Conservation (phyloP, 2,329 filamentous ascomycete species). For the Periconia sp. region DNA sequence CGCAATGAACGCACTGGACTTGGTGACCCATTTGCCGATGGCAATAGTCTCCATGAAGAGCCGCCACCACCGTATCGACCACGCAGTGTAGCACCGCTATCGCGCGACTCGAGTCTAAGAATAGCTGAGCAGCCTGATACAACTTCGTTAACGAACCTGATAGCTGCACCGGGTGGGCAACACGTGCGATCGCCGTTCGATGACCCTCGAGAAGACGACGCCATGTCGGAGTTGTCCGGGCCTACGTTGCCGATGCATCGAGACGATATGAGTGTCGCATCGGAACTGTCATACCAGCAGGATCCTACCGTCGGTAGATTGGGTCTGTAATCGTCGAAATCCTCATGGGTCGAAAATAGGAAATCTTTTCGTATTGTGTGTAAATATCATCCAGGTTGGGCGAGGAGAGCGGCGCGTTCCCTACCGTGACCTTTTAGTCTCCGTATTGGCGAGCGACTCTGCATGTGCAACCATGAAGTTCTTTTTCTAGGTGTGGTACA, state of each 20-base stretch:
- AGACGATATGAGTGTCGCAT: slow-evolving; percentile 36
- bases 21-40: slow-evolving; percentile 39
- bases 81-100: slow-evolving; percentile 35
- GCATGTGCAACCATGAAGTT: too few relatives aligned
- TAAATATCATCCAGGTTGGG: too few relatives aligned
- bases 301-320: slow-evolving; percentile 29
- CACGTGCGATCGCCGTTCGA: slow-evolving; percentile 40
- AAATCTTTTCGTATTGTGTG: too few relatives aligned
- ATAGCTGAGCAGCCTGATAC: slow-evolving; percentile 13
- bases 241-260: slow-evolving; percentile 20
- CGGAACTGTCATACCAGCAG: slow-evolving; percentile 40
- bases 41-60: slow-evolving; percentile 33
- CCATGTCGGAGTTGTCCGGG: slow-evolving; percentile 34
- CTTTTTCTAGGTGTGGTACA: too few relatives aligned
- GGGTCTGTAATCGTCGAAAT: slow-evolving; percentile 14
- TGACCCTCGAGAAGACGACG: slow-evolving; percentile 37
- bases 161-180: slow-evolving; percentile 9
- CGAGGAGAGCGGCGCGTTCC: too few relatives aligned
- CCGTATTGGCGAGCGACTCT: too few relatives aligned
- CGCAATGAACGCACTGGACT: slow-evolving; percentile 26
- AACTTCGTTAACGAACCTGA: slow-evolving; percentile 25
- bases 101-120: slow-evolving; percentile 42
- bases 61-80: slow-evolving; percentile 47
- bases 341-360: too few relatives aligned
- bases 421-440: too few relatives aligned